Evolutionary conservation across 2,329 filamentous ascomycete species (phyloP).

Genomic region (Clathrospora elynae): DNA sequence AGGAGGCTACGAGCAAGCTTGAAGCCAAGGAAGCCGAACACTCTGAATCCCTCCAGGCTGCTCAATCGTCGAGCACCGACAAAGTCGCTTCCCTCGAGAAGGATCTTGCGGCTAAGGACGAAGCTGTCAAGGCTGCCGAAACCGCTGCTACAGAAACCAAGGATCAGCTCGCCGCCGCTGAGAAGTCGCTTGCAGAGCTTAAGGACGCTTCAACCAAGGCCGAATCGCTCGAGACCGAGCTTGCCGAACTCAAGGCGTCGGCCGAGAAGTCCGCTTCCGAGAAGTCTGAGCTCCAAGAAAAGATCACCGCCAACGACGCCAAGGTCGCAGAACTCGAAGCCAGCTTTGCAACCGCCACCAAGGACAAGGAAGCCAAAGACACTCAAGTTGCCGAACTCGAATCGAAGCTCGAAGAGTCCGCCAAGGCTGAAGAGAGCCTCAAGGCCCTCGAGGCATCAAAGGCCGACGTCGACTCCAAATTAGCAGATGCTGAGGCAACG

Average conservation of each 20-base stretch:
- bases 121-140: conserved; percentile 26
- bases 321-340: conserved; percentile 32
- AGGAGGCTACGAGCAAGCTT: conserved; percentile 25
- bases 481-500: conserved; percentile 18
- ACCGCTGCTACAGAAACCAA: conserved; percentile 12
- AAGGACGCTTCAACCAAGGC: conserved; percentile 24
- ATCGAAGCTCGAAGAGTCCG: conserved; percentile 24
- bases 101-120: conserved; percentile 28
- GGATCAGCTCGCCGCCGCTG: conserved; percentile 13
- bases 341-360: conserved; percentile 21
- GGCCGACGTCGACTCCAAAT: conserved; percentile 22
- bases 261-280: conserved; percentile 29
- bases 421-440: conserved; percentile 18
- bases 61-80: conserved; percentile 26
- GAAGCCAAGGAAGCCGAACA: conserved; percentile 32
- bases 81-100: conserved; percentile 38
- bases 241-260: conserved; percentile 32
- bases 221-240: conserved; percentile 21
- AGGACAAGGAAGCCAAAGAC: conserved; percentile 22
- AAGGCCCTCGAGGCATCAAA: conserved; percentile 27
- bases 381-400: conserved; percentile 24
- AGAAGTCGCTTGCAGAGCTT: conserved; percentile 28
- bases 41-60: conserved; percentile 25
- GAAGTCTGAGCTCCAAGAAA: conserved; percentile 29
- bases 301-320: conserved; percentile 31